Evolutionary conservation across 1,139 yeast species (phyloP).

Genomic region (Candida frijolesensis): DNA sequence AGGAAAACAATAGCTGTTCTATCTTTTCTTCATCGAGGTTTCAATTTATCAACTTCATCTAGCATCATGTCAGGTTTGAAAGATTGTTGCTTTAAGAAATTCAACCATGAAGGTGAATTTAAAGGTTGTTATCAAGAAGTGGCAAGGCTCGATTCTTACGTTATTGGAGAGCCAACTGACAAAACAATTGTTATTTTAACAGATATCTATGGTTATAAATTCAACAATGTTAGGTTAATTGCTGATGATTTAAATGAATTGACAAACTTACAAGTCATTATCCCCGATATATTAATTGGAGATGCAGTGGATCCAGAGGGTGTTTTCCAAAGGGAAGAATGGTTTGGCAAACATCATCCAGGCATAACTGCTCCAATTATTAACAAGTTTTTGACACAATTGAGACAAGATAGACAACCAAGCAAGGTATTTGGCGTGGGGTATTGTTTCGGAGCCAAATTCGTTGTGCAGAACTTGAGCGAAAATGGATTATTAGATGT

Average conservation of each 20-base stretch:
- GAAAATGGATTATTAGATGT: conserved; percentile 51
- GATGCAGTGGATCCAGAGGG: conserved; percentile 38
- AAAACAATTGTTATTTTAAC: conserved; percentile 59
- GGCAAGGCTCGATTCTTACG: conserved; percentile 56
- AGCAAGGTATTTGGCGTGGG: conserved; percentile 57
- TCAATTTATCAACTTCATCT: not conserved
- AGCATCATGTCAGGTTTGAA: not conserved
- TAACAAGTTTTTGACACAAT: conserved; percentile 39
- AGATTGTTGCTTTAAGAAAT: conserved; percentile 3
- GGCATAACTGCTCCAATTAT: conserved; percentile 43
- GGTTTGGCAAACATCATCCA: conserved; percentile 42
- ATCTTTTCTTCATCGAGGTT: not conserved
- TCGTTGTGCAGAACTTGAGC: conserved; percentile 54
- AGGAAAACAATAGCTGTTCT: no score
- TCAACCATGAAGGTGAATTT: conserved; percentile 50
- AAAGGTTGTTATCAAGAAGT: conserved; percentile 44
- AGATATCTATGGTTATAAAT: conserved; percentile 66
- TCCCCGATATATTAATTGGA: conserved; percentile 71
- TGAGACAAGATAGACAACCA: not conserved
- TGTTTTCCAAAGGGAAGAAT: conserved; percentile 52
- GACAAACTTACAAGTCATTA: conserved; percentile 57
- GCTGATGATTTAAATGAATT: conserved; percentile 68
- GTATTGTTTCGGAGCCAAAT: conserved; percentile 84
- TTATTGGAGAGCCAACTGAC: conserved; percentile 47
- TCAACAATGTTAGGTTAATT: conserved; percentile 55